phyloP scores from a whole-genome alignment of 352 stramenopile species.

The Hyaloperonospora brassicae region DNA sequence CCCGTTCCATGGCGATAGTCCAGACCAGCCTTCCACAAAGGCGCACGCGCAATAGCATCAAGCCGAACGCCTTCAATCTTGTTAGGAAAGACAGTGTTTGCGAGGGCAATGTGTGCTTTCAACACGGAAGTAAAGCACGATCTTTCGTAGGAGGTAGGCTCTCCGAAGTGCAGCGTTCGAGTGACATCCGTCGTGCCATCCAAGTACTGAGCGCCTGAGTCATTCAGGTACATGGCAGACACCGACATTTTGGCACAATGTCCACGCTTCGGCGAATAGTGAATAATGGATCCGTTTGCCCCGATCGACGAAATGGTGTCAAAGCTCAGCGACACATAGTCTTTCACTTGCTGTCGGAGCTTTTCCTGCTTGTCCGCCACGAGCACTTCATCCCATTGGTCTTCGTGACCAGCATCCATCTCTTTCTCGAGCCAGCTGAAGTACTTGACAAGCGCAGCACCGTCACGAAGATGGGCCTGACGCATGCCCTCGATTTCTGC shows the following conservation, averaged over 20 bases:
- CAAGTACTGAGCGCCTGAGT: constrained; percentile 97
- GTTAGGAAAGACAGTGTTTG: constrained; percentile 76
- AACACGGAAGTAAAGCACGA: constrained; percentile 96
- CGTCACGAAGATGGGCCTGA: constrained; percentile 92
- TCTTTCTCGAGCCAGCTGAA: constrained; percentile 89
- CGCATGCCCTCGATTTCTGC: constrained; percentile 94
- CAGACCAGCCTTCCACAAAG: constrained; percentile 90
- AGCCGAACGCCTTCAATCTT: constrained; percentile 93
- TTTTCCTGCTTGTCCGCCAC: constrained; percentile 89
- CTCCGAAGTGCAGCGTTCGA: constrained; percentile 95
- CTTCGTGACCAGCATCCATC: constrained; percentile 40
- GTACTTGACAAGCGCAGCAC: constrained; percentile 90
- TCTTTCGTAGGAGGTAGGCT: constrained; percentile 88
- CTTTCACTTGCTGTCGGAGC: constrained; percentile 75
- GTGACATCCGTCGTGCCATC: constrained; percentile 99
- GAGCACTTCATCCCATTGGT: constrained; percentile 68
- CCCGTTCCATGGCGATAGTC: constrained; percentile 98
- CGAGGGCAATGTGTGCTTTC: constrained; percentile 95
- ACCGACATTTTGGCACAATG: constrained; percentile 84
- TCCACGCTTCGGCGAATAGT: constrained; percentile 84
- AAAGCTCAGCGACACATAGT: constrained; percentile 93
- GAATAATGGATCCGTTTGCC: constrained; percentile 95
- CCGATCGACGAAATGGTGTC: constrained; percentile 96
- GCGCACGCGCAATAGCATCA: constrained; percentile 93
- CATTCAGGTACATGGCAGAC: constrained; percentile 95